Evolutionary conservation across 371 early-diverging fungal genomes (phyloP).

Genomic region (Mortierella sp.): DNA sequence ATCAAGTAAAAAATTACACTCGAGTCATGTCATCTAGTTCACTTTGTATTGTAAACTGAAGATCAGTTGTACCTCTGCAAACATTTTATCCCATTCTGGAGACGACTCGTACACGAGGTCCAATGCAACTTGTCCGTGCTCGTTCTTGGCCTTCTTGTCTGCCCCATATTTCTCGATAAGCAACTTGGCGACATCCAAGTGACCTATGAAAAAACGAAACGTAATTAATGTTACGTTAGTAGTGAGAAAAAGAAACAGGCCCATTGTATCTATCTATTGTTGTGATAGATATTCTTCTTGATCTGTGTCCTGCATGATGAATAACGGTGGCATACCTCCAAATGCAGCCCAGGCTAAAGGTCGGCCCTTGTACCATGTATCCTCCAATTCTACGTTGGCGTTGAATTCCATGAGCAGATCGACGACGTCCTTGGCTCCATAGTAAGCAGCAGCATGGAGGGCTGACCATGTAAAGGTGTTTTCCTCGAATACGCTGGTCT

Average conservation of each 20-base stretch:
- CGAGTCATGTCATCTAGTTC: not conserved
- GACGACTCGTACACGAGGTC: slow-evolving; percentile 78
- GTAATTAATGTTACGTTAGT: not conserved
- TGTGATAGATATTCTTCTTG: not conserved
- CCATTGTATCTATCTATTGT: not conserved
- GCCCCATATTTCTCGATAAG: slow-evolving; percentile 79
- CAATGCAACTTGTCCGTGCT: slow-evolving; percentile 77
- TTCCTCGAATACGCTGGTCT: slow-evolving; percentile 74
- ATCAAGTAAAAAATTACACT: not conserved
- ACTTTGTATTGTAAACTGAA: not conserved
- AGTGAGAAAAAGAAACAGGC: not conserved
- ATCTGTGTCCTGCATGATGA: not conserved
- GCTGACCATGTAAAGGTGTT: slow-evolving; percentile 85
- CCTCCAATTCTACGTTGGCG: slow-evolving; percentile 86
- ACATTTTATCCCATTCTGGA: slow-evolving; percentile 69
- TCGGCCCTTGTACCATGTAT: slow-evolving; percentile 89
- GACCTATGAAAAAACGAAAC: slow-evolving; percentile 26
- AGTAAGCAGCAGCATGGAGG: slow-evolving; percentile 91
- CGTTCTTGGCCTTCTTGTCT: slow-evolving; percentile 75
- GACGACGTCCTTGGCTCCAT: slow-evolving; percentile 79
- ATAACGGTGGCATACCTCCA: slow-evolving; percentile 65
- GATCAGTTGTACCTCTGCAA: slow-evolving; percentile 40
- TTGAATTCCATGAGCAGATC: slow-evolving; percentile 77
- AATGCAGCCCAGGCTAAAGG: slow-evolving; percentile 96
- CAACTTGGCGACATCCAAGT: slow-evolving; percentile 63